Conservation (phyloP, 495 filamentous ascomycete genomes). For the Arthonia radiata region DNA sequence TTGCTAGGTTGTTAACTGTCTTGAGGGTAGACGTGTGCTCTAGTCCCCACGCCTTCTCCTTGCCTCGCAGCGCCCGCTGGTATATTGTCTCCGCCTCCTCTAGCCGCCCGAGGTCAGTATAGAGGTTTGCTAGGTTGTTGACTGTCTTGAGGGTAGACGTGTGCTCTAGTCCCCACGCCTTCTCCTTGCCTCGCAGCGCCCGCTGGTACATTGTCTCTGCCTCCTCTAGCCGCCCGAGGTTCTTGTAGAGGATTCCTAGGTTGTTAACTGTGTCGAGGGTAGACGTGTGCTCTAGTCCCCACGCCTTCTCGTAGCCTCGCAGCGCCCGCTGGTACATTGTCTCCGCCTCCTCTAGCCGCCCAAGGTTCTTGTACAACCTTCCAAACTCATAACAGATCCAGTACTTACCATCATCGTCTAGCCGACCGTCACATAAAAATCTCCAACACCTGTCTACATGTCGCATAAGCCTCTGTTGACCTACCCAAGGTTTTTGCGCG, state of each 20-base stretch:
- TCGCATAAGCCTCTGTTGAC: constrained; percentile 12
- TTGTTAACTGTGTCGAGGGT: constrained; percentile 3
- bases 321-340: constrained; percentile 5
- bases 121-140: constrained; percentile 2
- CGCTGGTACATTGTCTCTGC: neutral
- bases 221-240: neutral
- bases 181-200: neutral
- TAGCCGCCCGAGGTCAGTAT: neutral
- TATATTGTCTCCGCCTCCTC: constrained; percentile 6
- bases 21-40: constrained; percentile 1
- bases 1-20: constrained; percentile 2
- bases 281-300: constrained; percentile 1
- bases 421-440: constrained; percentile 2
- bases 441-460: constrained; percentile 1
- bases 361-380: constrained; percentile 1
- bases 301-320: constrained; percentile 3
- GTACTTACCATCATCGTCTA: constrained; percentile 4
- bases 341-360: constrained; percentile 4
- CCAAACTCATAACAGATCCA: neutral
- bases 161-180: neutral
- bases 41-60: constrained; percentile 3
- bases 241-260: neutral
- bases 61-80: constrained; percentile 2
- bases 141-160: constrained; percentile 2
- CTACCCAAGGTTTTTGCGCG: constrained; percentile 8